Evolutionary conservation across 2,329 filamentous ascomycete species (phyloP), one percentile per base, ranked within the genome.

Genomic region (Waltergamsia citrina): DNA sequence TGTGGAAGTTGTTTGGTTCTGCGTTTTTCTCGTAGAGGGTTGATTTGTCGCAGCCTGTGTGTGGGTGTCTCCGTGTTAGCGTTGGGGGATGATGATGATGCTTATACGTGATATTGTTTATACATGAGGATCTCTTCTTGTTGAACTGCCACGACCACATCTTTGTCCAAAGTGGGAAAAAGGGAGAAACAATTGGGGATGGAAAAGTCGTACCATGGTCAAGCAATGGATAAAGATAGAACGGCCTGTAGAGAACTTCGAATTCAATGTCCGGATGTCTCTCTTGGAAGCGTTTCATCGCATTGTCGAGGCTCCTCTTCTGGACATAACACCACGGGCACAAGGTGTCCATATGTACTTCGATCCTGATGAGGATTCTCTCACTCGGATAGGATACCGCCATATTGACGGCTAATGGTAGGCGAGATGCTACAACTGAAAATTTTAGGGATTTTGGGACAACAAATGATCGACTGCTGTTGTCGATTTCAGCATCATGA

Each of bases 241-340:
- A 69, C 0, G 68, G 67, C 26, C 59, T 62, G 53, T 63, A 72
- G 2, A 50, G 47, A 10, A 71, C 47, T 27, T 67, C 57, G 37
- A 72, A 70, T 5, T 58, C 52, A 17, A 60, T 54, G 12, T 60
- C 55, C 0, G 65, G 64, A 38, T 68, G 54, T 11, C 42, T 43
- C 4, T 48, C 41, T 35, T 50, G 51, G 46, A 63, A 68, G 6
- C 47, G 42, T 16, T 52, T 46, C 40, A 71, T 67, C 35, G 68
- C 66, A 10, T 39, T 42, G 38, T 68, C 59, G 33, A 73, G 55
- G 35, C 57, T 62, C 36, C 54, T 60, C 40, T 67, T 60, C 37
- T 62, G 60, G 38, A 72, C 54, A 43, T 67, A 73, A 43, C 64
- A 70, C 55, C 65, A 71, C 4, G 68, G 65, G 38, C 69, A 74